Conservation (phyloP, 768 basidiomycete species). For the Coprinellus aureogranulatus region DNA sequence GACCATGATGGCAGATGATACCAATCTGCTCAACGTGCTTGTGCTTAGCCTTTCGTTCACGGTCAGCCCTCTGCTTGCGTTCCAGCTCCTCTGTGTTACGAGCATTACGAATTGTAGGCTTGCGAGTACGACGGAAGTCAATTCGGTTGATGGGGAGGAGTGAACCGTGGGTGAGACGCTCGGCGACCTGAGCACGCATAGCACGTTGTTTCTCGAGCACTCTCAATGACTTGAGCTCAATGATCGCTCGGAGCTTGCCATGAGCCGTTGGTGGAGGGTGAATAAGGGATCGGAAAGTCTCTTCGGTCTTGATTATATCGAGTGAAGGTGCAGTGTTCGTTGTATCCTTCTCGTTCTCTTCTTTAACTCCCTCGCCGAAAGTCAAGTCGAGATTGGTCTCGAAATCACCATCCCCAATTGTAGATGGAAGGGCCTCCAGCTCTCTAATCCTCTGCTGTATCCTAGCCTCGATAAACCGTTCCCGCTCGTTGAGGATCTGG, state of each 20-base stretch:
- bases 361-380: conserved; percentile 32
- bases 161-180: conserved; percentile 83
- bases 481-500: conserved; percentile 86
- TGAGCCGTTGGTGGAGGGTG: conserved; percentile 65
- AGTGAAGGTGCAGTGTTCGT: conserved; percentile 17
- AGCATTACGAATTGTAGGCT: conserved; percentile 84
- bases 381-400: conserved; percentile 42
- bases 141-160: conserved; percentile 88
- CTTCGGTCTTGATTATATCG: conserved; percentile 23
- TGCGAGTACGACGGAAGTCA: conserved; percentile 85
- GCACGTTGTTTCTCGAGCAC: conserved; percentile 90
- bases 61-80: conserved; percentile 85
- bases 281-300: conserved; percentile 34
- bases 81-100: conserved; percentile 87
- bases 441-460: conserved; percentile 87
- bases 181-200: conserved; percentile 80
- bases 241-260: conserved; percentile 84
- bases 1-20: conserved; percentile 82
- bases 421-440: conserved; percentile 75
- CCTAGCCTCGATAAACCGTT: conserved; percentile 86
- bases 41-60: conserved; percentile 92
- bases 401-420: conserved; percentile 74
- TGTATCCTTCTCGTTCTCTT: conserved; percentile 42
- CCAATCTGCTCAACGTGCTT: conserved; percentile 93
- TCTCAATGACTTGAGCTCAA: conserved; percentile 88